Percentiles rank a stretch among this genome's conserved stretches.
Evolutionary conservation across 225 moss, liverwort and hornwort genomes (phyloP).

Genomic region (Pleurozium schreberi): DNA sequence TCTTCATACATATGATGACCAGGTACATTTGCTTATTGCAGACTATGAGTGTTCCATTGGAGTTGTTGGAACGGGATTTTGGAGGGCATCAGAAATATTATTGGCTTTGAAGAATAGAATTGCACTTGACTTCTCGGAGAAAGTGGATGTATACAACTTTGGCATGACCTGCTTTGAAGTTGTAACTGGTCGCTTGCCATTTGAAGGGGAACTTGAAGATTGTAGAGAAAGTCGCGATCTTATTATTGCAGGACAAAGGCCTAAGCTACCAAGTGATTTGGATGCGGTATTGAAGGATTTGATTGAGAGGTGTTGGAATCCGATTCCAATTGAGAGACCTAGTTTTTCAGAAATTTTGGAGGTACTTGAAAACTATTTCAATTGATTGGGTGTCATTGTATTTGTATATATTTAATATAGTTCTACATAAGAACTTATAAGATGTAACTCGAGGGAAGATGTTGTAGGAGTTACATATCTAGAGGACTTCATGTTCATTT

Average conservation of each 20-base stretch:
- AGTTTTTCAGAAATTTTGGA: accelerated
- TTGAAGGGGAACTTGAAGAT: neutral
- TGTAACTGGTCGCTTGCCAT: neutral
- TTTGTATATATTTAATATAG: neutral
- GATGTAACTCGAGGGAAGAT: no score
- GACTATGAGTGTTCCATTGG: neutral
- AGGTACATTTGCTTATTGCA: no score
- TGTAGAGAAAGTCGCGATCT: neutral
- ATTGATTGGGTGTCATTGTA: neutral
- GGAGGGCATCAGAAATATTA: neutral
- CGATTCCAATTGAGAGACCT: neutral
- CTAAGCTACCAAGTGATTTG: neutral
- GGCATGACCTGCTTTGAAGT: neutral
- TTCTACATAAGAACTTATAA: neutral
- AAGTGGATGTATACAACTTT: neutral
- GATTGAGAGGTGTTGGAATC: neutral
- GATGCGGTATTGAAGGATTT: neutral
- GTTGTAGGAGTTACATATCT: no score
- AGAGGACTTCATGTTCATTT: no score
- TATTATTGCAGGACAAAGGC: neutral
- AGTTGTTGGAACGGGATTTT: neutral
- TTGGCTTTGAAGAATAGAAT: neutral
- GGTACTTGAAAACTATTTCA: accelerated
- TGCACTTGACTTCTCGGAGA: accelerated
- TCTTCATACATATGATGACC: no score